Evolutionary conservation across 2,329 filamentous ascomycete species (phyloP).

Genomic region (Ceratocystis albifundus): DNA sequence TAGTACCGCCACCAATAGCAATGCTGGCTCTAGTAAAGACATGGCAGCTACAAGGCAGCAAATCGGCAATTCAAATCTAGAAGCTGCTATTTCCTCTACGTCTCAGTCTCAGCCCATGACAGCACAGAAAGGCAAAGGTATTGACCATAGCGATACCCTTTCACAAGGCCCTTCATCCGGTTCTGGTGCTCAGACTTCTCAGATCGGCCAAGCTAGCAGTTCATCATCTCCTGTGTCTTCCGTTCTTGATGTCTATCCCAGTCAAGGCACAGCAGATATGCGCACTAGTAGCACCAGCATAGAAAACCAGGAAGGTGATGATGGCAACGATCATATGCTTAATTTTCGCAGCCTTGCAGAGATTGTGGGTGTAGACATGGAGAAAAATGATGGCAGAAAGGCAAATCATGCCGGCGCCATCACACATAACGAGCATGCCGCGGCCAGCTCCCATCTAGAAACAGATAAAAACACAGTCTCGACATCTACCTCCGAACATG

Average conservation of each 20-base stretch:
- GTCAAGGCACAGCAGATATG: constrained; percentile 36
- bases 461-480: neutral
- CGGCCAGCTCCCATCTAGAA: constrained; percentile 5
- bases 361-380: constrained; percentile 58
- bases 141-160: constrained; percentile 42
- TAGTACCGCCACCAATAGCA: neutral
- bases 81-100: constrained; percentile 33
- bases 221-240: constrained; percentile 77
- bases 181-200: constrained; percentile 37
- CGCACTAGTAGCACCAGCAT: constrained; percentile 45
- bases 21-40: constrained; percentile 31
- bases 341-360: constrained; percentile 82
- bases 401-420: constrained; percentile 10
- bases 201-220: constrained; percentile 73
- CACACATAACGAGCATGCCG: constrained; percentile 18
- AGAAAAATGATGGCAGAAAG: constrained; percentile 14
- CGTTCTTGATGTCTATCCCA: constrained; percentile 41
- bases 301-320: constrained; percentile 38
- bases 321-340: constrained; percentile 65
- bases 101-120: constrained; percentile 25
- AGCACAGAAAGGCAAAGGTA: constrained; percentile 54
- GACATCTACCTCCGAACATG: neutral
- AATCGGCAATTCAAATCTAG: constrained; percentile 46
- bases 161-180: constrained; percentile 21
- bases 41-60: constrained; percentile 34